These are phyloP conservation scores for Fusarium pseudograminearum DNA, from an alignment of 2,329 filamentous ascomycete species.

Conservation along the genomic window DNA sequence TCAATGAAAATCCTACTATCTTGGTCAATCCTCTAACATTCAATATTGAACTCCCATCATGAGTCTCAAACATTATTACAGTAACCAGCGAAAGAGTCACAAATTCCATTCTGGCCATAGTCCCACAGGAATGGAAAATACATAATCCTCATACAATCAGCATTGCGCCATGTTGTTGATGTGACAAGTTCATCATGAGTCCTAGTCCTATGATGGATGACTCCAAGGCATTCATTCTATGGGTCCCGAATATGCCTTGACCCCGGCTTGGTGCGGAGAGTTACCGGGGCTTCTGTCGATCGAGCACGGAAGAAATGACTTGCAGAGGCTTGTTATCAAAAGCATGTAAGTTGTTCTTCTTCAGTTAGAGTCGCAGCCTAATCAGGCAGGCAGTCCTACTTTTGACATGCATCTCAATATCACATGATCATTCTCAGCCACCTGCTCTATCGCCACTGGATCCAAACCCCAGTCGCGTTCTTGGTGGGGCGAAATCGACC, in stretches of 20 bases:
- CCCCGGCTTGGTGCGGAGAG: background rate
- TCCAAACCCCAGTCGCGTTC: constrained; percentile 1
- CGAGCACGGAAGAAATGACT: background rate
- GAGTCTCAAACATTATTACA: background rate
- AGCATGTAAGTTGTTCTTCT: too few species aligned
- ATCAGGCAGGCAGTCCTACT: background rate
- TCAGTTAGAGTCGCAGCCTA: background rate
- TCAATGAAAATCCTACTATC: too few species aligned
- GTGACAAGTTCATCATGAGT: constrained; percentile 8
- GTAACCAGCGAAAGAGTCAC: background rate
- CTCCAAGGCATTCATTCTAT: constrained; percentile 16
- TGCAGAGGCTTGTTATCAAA: background rate
- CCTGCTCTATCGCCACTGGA: background rate
- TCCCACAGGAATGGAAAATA: background rate
- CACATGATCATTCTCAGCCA: constrained; percentile 29
- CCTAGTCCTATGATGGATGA: constrained; percentile 24
- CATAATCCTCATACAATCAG: background rate
- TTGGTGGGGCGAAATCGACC: background rate
- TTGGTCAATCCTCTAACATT: background rate
- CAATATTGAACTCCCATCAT: background rate
- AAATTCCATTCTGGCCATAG: too few species aligned
- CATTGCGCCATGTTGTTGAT: background rate
- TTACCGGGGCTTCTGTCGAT: background rate
- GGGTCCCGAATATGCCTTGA: constrained; percentile 14
- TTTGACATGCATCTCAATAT: constrained; percentile 1